These are phyloP conservation scores for Vicia villosa DNA, from an alignment of 306 rosid species.

Conservation along the genomic window DNA sequence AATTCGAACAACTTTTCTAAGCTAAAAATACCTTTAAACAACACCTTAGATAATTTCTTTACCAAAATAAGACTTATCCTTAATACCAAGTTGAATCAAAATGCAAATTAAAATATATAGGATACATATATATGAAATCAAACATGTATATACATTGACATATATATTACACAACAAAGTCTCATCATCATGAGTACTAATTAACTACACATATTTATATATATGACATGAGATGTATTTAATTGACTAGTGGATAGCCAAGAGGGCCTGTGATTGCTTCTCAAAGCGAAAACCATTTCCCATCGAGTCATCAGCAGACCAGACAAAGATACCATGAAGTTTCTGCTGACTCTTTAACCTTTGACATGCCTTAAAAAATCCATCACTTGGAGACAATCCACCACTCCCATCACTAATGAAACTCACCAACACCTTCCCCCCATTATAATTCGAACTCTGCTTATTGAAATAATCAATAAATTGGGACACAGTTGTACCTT, in stretches of 20 bases:
- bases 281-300: neutral
- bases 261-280: neutral
- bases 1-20: no score
- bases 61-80: no score
- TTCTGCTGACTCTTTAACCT: conserved; percentile 47
- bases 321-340: conserved; percentile 33
- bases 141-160: no score
- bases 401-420: conserved; percentile 61
- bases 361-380: conserved; percentile 62
- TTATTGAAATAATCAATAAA: conserved; percentile 56
- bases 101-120: no score
- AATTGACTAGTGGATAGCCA: neutral
- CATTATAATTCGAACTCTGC: conserved; percentile 58
- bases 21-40: no score
- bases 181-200: no score
- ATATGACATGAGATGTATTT: no score
- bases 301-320: neutral
- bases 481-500: conserved; percentile 58
- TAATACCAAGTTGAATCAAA: no score
- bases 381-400: conserved; percentile 55
- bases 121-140: no score
- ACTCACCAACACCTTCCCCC: conserved; percentile 71
- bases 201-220: no score
- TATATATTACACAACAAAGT: no score
- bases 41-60: no score